Base-by-base conservation (phyloP, 2,329 filamentous ascomycete species). In the Monosporascus sp. region DNA sequence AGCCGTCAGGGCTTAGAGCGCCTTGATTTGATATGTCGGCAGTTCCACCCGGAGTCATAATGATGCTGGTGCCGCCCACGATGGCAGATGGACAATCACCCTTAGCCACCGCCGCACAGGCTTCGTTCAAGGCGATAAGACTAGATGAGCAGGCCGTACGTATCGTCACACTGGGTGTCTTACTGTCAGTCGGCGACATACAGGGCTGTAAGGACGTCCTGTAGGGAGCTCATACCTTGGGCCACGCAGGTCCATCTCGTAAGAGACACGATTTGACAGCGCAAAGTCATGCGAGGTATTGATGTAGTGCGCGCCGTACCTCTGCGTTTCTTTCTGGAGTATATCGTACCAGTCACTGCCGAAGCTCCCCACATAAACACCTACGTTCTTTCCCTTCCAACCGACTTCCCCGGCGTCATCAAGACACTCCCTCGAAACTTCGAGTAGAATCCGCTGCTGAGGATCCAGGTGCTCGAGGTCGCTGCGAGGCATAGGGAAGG, bases 401-500 rank as follows among this genome's bases (percentile, higher is more conserved):
- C 61, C 55, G 4, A 58, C 59, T 37, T 66, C 59, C 1, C 72
- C 72, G 16, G 71, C 67, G 44, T 63, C 59, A 24, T 74, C 70
- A 6, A 74, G 56, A 27, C 59, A 63, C 50, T 75, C 72, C 7
- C 64, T 61, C 5, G 64, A 61, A 4, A 73, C 64, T 51, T 75
- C 70, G 1, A 73, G 61, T n/a, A 69, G 54, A 11, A 67, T 61
- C 2, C 70, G 56, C 51, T 73, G 71, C 26, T 71, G 69, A 1
- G 72, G 71, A 49, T 75, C 72, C 34, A 67, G 55, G 2, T 55
- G 49, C 51, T 70, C 67, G 9, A 66, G 59, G 50, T 74, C 69
- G 7, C 26, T 7, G 26, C 26, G 26, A 26, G 7, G 49, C 38
- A 68, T 59, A 8, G 53, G 52, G 52, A 66, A 69, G 50, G 66